Evolutionary conservation across 495 filamentous ascomycete species (phyloP).

Genomic region (Annulohypoxylon stygium): DNA sequence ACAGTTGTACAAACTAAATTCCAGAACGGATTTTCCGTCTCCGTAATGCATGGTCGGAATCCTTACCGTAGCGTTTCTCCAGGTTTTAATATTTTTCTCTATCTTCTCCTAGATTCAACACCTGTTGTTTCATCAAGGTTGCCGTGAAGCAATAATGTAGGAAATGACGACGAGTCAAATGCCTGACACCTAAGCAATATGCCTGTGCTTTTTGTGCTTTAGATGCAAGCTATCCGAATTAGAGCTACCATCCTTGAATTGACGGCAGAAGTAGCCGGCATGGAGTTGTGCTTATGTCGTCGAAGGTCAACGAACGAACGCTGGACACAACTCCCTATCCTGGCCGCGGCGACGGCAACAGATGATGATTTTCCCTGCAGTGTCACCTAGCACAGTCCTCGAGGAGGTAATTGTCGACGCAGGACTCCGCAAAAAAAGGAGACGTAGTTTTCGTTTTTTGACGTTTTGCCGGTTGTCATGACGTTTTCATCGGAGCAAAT

Average conservation of each 20-base stretch:
- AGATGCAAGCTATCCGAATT: slow-evolving; percentile 10
- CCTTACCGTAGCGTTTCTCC: slow-evolving; percentile 21
- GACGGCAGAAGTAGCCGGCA: slow-evolving; percentile 39
- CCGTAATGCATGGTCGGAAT: slow-evolving; percentile 31
- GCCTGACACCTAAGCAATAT: slow-evolving; percentile 7
- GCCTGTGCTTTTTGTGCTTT: not conserved
- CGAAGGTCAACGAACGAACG: slow-evolving; percentile 29
- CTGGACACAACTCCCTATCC: slow-evolving; percentile 48
- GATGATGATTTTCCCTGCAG: slow-evolving; percentile 47
- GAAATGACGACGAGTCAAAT: slow-evolving; percentile 17
- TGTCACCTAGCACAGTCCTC: slow-evolving; percentile 38
- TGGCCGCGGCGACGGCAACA: slow-evolving; percentile 34
- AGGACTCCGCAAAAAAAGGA: slow-evolving; percentile 44
- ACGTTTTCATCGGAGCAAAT: slow-evolving; percentile 49
- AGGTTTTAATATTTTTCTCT: not conserved
- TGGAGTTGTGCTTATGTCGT: slow-evolving; percentile 27
- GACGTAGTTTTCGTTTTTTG: slow-evolving; percentile 36
- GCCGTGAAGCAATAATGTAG: slow-evolving; percentile 19
- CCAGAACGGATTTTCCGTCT: slow-evolving; percentile 29
- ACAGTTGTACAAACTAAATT: slow-evolving; percentile 11
- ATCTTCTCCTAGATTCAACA: not conserved
- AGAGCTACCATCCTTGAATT: slow-evolving; percentile 35
- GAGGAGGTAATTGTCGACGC: slow-evolving; percentile 26
- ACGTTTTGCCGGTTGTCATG: slow-evolving; percentile 39
- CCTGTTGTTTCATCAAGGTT: slow-evolving; percentile 25